These are phyloP conservation scores for Zea luxurians DNA, from an alignment of 176 grass and related monocot genomes.

Conservation along the genomic window DNA sequence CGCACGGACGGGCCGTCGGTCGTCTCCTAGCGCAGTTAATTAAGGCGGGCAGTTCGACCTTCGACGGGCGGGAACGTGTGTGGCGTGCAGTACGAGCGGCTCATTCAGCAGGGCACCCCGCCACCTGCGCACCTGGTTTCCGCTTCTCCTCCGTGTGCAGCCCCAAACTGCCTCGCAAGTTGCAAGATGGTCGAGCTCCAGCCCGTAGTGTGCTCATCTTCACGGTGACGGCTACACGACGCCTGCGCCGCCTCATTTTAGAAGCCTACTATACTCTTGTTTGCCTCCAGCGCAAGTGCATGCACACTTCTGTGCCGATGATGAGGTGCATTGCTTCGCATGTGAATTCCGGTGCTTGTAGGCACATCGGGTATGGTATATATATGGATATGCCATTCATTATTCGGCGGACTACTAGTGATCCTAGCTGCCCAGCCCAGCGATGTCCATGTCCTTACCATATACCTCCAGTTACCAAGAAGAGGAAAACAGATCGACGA, in stretches of 20 bases:
- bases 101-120: neutral
- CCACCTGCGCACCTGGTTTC: neutral
- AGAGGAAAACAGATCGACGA: neutral
- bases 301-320: no score
- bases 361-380: neutral
- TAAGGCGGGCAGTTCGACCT: neutral
- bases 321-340: neutral
- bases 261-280: neutral
- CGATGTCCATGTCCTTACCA: neutral
- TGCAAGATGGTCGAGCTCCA: neutral
- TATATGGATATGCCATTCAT: neutral
- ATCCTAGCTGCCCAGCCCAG: neutral
- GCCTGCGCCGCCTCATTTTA: neutral
- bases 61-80: constrained; percentile 4
- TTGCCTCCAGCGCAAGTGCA: neutral
- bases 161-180: neutral
- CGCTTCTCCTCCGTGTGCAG: constrained; percentile 4
- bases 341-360: neutral
- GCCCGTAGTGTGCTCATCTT: neutral
- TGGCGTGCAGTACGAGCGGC: no score
- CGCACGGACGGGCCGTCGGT: neutral
- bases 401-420: no score
- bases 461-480: neutral
- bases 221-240: neutral
- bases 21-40: neutral